phyloP scores from a whole-genome alignment of 768 basidiomycete genomes.

The Mrakia frigida region DNA sequence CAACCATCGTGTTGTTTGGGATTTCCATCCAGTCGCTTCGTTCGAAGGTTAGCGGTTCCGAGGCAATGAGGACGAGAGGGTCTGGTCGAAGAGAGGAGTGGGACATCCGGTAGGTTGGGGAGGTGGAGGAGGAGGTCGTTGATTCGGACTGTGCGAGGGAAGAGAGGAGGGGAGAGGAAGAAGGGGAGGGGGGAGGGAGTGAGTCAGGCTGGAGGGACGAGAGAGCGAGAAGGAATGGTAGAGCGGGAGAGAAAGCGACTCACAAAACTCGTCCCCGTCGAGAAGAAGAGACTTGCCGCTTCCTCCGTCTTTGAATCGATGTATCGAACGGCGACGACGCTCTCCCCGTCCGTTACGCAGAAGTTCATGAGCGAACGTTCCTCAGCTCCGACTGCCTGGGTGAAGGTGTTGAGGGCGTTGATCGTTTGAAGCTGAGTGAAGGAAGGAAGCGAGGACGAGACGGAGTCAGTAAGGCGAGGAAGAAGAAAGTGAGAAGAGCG shows the following conservation, averaged over 20 bases:
- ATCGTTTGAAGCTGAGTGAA: constrained; percentile 85
- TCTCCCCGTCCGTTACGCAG: constrained; percentile 90
- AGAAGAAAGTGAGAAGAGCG: background rate
- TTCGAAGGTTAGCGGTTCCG: constrained; percentile 95
- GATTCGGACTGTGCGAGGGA: constrained; percentile 7
- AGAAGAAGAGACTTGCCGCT: constrained; percentile 9
- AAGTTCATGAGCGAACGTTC: constrained; percentile 91
- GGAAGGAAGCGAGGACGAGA: background rate
- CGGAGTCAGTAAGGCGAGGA: background rate
- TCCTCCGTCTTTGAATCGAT: constrained; percentile 2
- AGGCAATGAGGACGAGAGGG: constrained; percentile 54
- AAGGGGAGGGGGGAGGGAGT: background rate
- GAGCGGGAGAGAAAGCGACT: constrained; percentile 88
- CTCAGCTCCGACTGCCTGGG: constrained; percentile 46
- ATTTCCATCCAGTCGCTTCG: constrained; percentile 99
- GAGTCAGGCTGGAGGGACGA: background rate
- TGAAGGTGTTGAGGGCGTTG: constrained; percentile 65
- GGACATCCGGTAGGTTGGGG: constrained; percentile 5
- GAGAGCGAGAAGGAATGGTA: constrained; percentile 47
- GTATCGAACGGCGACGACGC: constrained; percentile 77
- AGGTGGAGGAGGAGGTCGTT: background rate
- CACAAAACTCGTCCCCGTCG: constrained; percentile 39
- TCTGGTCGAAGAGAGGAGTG: constrained; percentile 30
- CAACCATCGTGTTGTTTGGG: constrained; percentile 88
- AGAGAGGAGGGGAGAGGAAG: background rate